A percentile compares a stretch with the other conserved stretches of the same genome.
phyloP scores from a whole-genome alignment of 495 filamentous ascomycete genomes.

The Penicillium paxilli region DNA sequence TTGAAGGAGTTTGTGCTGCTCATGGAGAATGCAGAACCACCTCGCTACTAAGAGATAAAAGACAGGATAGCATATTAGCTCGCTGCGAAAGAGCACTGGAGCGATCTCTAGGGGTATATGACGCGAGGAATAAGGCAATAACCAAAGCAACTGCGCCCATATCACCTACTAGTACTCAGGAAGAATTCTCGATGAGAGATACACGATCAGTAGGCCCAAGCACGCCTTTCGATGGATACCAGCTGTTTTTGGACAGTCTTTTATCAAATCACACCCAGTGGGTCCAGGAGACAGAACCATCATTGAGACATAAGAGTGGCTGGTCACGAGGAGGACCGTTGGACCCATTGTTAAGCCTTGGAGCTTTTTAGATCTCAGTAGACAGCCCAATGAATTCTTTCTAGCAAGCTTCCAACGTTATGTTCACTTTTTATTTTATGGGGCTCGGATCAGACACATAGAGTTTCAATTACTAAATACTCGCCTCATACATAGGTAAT shows the following conservation, averaged over 20 bases:
- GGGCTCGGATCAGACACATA: too few relatives aligned
- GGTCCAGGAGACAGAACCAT: background rate
- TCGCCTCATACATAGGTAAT: too few relatives aligned
- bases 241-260: background rate
- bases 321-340: background rate
- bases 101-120: background rate
- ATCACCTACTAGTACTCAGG: background rate
- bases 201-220: background rate
- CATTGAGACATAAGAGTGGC: background rate
- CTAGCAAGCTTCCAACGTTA: background rate
- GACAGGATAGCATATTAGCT: background rate
- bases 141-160: background rate
- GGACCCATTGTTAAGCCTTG: background rate
- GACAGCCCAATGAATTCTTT: background rate
- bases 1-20: background rate
- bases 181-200: background rate
- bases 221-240: background rate
- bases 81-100: background rate
- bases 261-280: background rate
- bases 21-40: background rate
- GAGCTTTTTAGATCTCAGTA: too few relatives aligned
- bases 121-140: background rate
- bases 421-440: background rate
- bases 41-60: background rate
- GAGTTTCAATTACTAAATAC: too few relatives aligned